Percentiles rank a stretch among this genome's conserved stretches.
Conservation (phyloP, 2,329 filamentous ascomycete genomes). For the Clonostachys chloroleuca region DNA sequence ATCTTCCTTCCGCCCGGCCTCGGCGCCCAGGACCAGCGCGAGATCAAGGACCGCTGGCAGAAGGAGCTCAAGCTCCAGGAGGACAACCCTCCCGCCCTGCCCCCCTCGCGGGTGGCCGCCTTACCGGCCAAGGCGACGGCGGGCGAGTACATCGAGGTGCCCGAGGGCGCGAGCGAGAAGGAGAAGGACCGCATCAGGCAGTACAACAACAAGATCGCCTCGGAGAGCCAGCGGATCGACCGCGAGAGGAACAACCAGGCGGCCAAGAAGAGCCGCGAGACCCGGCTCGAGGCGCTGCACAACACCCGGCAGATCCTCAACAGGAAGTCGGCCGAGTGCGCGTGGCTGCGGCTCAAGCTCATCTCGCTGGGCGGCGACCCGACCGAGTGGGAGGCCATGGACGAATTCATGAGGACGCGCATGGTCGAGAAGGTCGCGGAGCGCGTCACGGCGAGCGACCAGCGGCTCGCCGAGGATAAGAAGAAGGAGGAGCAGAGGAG, state of each 20-base stretch:
- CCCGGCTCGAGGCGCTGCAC: conserved; percentile 17
- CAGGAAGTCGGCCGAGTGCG: conserved; percentile 12
- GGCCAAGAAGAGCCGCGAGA: conserved; percentile 26
- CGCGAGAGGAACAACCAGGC: conserved; percentile 28
- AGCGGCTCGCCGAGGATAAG: conserved; percentile 6
- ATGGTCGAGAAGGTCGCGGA: conserved; percentile 11
- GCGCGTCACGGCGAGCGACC: conserved; percentile 9
- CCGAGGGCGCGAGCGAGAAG: conserved; percentile 5
- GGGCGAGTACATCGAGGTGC: conserved; percentile 9
- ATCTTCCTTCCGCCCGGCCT: conserved; percentile 12
- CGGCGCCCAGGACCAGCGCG: conserved; percentile 6
- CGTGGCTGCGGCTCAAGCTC: conserved; percentile 18
- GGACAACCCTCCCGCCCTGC: conserved; percentile 17
- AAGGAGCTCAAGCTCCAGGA: conserved; percentile 12
- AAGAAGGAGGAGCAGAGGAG: conserved; percentile 7
- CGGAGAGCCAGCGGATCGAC: conserved; percentile 13
- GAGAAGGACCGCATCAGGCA: conserved; percentile 1
- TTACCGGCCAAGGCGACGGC: conserved; percentile 17
- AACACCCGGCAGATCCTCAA: conserved; percentile 13
- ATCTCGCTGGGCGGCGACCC: conserved; percentile 13
- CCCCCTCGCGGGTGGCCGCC: conserved; percentile 12
- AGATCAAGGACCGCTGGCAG: conserved; percentile 10
- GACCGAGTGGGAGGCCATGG: conserved; percentile 11
- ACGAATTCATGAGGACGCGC: conserved; percentile 5
- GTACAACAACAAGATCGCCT: conserved; percentile 17